phyloP scores from a whole-genome alignment of 495 filamentous ascomycete genomes.

The Halenospora varia region DNA sequence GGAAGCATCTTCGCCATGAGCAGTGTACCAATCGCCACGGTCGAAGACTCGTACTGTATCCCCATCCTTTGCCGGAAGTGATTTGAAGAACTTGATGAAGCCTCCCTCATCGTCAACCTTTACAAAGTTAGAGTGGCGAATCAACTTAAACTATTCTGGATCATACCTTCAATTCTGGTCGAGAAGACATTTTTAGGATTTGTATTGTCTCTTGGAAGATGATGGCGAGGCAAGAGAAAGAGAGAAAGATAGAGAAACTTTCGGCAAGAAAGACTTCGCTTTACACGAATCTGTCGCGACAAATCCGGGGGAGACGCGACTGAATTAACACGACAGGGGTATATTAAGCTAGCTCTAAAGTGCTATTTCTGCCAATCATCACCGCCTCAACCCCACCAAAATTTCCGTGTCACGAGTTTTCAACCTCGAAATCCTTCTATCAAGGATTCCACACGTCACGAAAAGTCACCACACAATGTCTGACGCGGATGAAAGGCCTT shows the following conservation, averaged over 20 bases:
- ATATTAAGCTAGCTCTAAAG: constrained; percentile 3
- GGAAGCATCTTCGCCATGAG: constrained; percentile 86
- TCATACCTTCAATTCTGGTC: constrained; percentile 73
- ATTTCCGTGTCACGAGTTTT: not conserved
- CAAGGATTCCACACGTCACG: not conserved
- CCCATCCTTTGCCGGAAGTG: constrained; percentile 59
- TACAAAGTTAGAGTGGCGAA: constrained; percentile 10
- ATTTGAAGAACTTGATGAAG: constrained; percentile 93
- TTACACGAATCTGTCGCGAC: not conserved
- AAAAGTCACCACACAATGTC: constrained; percentile 15
- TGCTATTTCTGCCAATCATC: constrained; percentile 3
- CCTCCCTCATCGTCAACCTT: constrained; percentile 94
- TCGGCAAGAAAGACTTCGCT: not conserved
- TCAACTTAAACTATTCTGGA: not conserved
- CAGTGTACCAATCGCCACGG: constrained; percentile 91
- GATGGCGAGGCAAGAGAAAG: not conserved
- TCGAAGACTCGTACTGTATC: constrained; percentile 89
- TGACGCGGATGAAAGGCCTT: constrained; percentile 21
- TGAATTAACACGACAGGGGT: constrained; percentile 2
- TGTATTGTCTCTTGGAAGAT: not conserved
- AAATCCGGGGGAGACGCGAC: constrained; percentile 8
- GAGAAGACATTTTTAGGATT: constrained; percentile 68
- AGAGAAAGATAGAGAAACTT: not conserved
- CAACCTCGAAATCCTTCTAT: not conserved
- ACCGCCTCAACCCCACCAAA: not conserved